A percentile compares a stretch with the other conserved stretches of the same genome.
These are phyloP conservation scores for Microstegium vimineum DNA, from an alignment of 176 grass and related monocot genomes.

Conservation along the genomic window DNA sequence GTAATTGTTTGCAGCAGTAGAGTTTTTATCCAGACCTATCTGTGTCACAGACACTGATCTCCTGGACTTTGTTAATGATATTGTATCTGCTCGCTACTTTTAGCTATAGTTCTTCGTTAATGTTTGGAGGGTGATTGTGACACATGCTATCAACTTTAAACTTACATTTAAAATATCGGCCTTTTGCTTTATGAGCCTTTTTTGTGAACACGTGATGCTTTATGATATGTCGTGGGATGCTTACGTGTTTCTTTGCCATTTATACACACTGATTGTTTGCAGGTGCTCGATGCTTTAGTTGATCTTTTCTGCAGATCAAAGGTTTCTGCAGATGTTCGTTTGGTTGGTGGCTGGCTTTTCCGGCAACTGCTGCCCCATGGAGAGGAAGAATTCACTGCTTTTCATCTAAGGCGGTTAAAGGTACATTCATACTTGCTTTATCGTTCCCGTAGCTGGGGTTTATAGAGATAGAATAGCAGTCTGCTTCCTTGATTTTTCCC, in stretches of 20 bases:
- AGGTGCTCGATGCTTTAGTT: slow-evolving; percentile 93
- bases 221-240: neutral
- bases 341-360: slow-evolving; percentile 96
- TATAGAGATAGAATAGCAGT: neutral
- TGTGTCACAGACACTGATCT: neutral
- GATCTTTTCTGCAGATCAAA: slow-evolving; percentile 82
- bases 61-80: slow-evolving; percentile 12
- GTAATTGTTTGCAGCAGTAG: neutral
- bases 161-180: neutral
- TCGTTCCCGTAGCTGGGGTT: slow-evolving; percentile 9
- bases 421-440: slow-evolving; percentile 26
- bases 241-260: slow-evolving; percentile 20
- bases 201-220: neutral
- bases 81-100: neutral
- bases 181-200: neutral
- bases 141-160: slow-evolving; percentile 7
- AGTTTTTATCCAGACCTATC: neutral
- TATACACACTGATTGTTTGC: slow-evolving; percentile 37
- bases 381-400: slow-evolving; percentile 77
- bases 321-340: slow-evolving; percentile 74
- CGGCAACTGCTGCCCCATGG: slow-evolving; percentile 88
- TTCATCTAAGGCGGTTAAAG: slow-evolving; percentile 68
- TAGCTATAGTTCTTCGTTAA: neutral
- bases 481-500: neutral
- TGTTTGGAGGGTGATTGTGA: slow-evolving; percentile 11